Evolutionary conservation across 345 rosid species (phyloP), one percentile per base, ranked within the genome.

Genomic region (Moricandia moricandioides): DNA sequence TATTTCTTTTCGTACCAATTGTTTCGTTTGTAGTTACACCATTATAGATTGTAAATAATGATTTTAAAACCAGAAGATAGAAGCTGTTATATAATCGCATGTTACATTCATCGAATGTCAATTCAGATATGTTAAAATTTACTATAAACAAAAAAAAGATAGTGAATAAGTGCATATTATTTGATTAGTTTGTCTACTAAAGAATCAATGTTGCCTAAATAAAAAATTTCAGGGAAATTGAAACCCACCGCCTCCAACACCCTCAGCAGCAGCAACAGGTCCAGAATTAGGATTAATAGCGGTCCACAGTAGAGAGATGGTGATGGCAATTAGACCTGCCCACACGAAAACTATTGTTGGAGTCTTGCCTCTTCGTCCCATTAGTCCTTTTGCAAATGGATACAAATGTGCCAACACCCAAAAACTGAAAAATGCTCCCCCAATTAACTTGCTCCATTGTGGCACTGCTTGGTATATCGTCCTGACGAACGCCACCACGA

Each of bases 331-430:
- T 59, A 95, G 88, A 51, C 97, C 99, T 0, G 98, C 82, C 99
- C 99, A 92, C 30, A 95, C 98, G 35, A 86, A 88, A 45, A 95
- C 97, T 8, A 92, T 89, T 0, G 99, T 92, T 0, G 99, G 97
- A 1, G 99, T 95, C 86, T 92, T 95, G 14, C 92, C 83, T 67
- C 98, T 85, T 72, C 93, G 81, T n/a, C 99, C 96, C 98, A 90
- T 95, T 81, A 92, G 67, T 17, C 99, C 99, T 70, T 95, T 92
- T 24, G 98, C 98, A 18, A 95, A 92, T 6, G 99, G 99, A 72
- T 92, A 92, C 67, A 95, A 72, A 84, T 90, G 98, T 6, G 92
- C 93, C 85, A 95, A 73, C 54, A 92, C 99, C 99, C 99, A 95
- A 55, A 89, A 89, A 80, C 97, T 89, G 68, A 95, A 95, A 79